A percentile compares a stretch with the other conserved stretches of the same genome.
phyloP scores from a whole-genome alignment of 768 basidiomycete species.

The Albatrellus ellisii region DNA sequence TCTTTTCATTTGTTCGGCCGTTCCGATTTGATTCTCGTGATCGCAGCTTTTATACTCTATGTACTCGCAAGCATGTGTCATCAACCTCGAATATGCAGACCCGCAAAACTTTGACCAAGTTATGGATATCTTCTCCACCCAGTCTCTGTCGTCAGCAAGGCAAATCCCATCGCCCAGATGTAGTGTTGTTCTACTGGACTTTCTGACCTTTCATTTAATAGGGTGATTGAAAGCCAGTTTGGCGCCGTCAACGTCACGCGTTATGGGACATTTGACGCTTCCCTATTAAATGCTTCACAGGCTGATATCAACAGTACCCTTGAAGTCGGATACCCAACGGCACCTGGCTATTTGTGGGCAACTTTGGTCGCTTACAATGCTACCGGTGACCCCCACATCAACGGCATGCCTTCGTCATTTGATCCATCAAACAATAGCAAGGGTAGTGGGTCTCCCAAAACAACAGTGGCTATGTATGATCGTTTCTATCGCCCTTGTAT shows the following conservation, averaged over 20 bases:
- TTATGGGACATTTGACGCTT: constrained; percentile 45
- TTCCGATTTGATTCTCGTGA: background rate
- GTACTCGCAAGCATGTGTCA: constrained; percentile 56
- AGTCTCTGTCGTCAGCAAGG: constrained; percentile 42
- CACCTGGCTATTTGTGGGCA: constrained; percentile 56
- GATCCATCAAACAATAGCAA: constrained; percentile 14
- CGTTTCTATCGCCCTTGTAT: background rate
- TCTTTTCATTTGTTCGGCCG: background rate
- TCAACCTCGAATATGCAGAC: constrained; percentile 60
- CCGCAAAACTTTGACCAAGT: constrained; percentile 52
- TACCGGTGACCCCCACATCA: constrained; percentile 24
- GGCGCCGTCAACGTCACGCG: constrained; percentile 35
- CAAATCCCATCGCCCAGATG: constrained; percentile 16
- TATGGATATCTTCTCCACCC: constrained; percentile 69
- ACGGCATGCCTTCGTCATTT: constrained; percentile 14
- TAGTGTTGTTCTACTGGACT: constrained; percentile 22
- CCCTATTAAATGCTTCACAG: constrained; percentile 42
- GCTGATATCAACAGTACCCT: constrained; percentile 31
- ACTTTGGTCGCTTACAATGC: constrained; percentile 54
- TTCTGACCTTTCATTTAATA: constrained; percentile 12
- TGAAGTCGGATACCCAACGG: constrained; percentile 26
- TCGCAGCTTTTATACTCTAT: constrained; percentile 66
- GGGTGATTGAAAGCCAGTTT: constrained; percentile 45
- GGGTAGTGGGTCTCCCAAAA: constrained; percentile 8
- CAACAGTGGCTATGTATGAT: constrained; percentile 58